Conservation (phyloP, 352 stramenopile genomes). For the Phytophthora nicotianae region DNA sequence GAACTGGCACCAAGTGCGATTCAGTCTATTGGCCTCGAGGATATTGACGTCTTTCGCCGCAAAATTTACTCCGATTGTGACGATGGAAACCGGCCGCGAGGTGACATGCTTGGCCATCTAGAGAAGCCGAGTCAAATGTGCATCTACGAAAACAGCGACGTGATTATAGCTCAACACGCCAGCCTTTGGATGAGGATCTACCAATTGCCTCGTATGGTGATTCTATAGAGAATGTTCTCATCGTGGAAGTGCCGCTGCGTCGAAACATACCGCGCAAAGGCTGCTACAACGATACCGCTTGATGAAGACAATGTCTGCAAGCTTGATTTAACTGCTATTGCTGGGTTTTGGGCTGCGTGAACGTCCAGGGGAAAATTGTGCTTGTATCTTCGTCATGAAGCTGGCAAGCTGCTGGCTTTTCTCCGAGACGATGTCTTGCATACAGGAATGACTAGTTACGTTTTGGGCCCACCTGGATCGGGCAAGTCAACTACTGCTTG, state of each 20-base stretch:
- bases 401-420: constrained; percentile 4
- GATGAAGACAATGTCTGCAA: too few species aligned
- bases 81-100: not conserved
- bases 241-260: too few species aligned
- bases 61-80: not conserved
- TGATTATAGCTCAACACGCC: too few species aligned
- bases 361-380: not conserved
- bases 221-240: too few species aligned
- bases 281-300: too few species aligned
- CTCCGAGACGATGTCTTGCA: constrained; percentile 8
- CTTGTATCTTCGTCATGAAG: not conserved
- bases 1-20: too few species aligned
- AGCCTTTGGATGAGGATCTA: too few species aligned
- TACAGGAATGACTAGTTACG: constrained; percentile 2
- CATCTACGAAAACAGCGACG: not conserved
- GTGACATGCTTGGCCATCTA: not conserved
- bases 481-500: constrained; percentile 10
- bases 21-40: not conserved
- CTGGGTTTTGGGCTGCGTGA: too few species aligned
- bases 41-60: not conserved
- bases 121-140: not conserved
- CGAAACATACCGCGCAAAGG: too few species aligned
- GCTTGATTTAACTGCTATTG: too few species aligned
- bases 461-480: constrained; percentile 10
- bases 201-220: too few species aligned